phyloP scores from a whole-genome alignment of 306 rosid species.

The Corylus avellana region DNA sequence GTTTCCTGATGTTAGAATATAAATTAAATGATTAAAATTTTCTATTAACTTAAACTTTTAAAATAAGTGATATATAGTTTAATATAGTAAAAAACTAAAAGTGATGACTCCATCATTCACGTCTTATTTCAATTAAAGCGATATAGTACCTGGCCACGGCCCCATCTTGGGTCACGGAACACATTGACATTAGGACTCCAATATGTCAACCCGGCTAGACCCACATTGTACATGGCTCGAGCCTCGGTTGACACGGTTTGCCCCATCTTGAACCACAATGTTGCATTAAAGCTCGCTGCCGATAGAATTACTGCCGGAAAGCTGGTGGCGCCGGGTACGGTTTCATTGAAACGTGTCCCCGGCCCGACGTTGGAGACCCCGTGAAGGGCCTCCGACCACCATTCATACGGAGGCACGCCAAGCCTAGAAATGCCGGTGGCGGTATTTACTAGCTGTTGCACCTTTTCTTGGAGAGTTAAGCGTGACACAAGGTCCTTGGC shows the following conservation, averaged over 20 bases:
- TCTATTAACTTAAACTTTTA: no score
- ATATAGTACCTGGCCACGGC: slow-evolving; percentile 49
- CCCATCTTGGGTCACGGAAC: slow-evolving; percentile 82
- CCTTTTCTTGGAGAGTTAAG: slow-evolving; percentile 61
- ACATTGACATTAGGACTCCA: slow-evolving; percentile 90
- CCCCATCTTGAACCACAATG: slow-evolving; percentile 67
- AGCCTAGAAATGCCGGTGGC: slow-evolving; percentile 50
- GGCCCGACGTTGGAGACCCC: slow-evolving; percentile 72
- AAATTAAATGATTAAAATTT: no score
- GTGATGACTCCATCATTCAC: no score
- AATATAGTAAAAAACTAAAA: no score
- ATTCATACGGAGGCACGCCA: slow-evolving; percentile 68
- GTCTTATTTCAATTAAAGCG: no score
- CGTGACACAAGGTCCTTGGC: slow-evolving; percentile 62
- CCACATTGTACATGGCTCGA: slow-evolving; percentile 77
- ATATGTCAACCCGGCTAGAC: slow-evolving; percentile 71
- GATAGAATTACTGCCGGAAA: slow-evolving; percentile 70
- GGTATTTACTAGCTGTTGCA: slow-evolving; percentile 46
- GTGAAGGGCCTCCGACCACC: slow-evolving; percentile 91
- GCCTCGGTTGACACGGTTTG: slow-evolving; percentile 80
- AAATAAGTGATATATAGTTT: no score
- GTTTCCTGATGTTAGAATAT: no score
- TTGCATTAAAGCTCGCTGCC: slow-evolving; percentile 60
- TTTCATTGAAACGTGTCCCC: slow-evolving; percentile 51
- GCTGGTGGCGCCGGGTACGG: slow-evolving; percentile 71